A percentile compares a stretch with the other conserved stretches of the same genome.
Evolutionary conservation across 495 filamentous ascomycete species (phyloP).

Genomic region (Tuber microsphaerosporum): DNA sequence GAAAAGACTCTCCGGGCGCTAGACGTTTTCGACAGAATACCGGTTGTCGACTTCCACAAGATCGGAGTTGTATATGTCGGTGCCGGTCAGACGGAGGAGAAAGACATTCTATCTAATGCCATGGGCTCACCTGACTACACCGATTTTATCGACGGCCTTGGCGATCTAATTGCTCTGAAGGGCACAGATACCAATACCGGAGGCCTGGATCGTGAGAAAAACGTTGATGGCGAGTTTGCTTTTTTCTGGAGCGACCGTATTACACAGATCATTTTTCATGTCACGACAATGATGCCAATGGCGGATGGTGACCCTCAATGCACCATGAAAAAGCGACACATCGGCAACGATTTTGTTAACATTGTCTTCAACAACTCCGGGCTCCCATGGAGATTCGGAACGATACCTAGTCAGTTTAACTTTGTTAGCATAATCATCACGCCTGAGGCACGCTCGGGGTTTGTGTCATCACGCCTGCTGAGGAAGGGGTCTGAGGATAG

Average conservation of each 20-base stretch:
- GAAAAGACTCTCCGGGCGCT: conserved; percentile 71
- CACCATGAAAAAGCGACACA: conserved; percentile 83
- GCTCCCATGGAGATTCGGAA: conserved; percentile 75
- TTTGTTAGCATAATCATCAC: conserved; percentile 93
- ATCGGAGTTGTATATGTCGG: conserved; percentile 89
- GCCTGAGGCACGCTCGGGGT: conserved; percentile 64
- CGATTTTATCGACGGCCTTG: conserved; percentile 70
- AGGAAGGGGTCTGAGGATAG: conserved; percentile 44
- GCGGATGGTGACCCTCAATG: conserved; percentile 65
- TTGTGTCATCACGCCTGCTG: conserved; percentile 48
- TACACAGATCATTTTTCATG: conserved; percentile 91
- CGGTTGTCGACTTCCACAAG: conserved; percentile 91
- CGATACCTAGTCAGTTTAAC: conserved; percentile 88
- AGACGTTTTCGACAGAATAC: conserved; percentile 71
- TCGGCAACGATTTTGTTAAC: conserved; percentile 96
- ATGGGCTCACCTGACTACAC: conserved; percentile 78
- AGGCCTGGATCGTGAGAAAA: conserved; percentile 68
- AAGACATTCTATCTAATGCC: conserved; percentile 76
- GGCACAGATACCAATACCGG: conserved; percentile 86
- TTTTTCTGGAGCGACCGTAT: conserved; percentile 92
- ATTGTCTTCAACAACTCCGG: conserved; percentile 97
- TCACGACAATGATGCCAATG: conserved; percentile 93
- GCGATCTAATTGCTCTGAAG: conserved; percentile 68
- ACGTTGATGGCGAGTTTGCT: conserved; percentile 75
- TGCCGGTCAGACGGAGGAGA: conserved; percentile 70